Conservation (phyloP, 1,284 basidiomycete genomes). For the Clitocybe nebularis region DNA sequence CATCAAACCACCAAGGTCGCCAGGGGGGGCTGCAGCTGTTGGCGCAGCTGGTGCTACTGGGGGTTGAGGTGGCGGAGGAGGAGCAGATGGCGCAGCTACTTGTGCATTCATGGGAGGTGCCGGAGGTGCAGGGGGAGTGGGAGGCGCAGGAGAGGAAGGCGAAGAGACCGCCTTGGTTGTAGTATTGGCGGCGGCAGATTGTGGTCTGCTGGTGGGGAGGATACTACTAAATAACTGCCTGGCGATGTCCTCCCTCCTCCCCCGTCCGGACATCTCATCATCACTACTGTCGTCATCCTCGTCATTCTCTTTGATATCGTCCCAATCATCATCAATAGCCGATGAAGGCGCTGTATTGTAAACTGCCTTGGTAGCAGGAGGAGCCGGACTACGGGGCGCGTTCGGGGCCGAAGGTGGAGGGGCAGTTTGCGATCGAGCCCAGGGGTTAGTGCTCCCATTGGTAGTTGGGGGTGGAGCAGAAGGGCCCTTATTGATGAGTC, state of each 20-base stretch:
- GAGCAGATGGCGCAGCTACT: constrained; percentile 22
- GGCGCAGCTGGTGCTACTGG: constrained; percentile 32
- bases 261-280: constrained; percentile 69
- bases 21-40: constrained; percentile 31
- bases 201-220: constrained; percentile 48
- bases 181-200: constrained; percentile 30
- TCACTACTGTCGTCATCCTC: constrained; percentile 72
- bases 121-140: constrained; percentile 31
- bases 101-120: constrained; percentile 20
- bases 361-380: constrained; percentile 46
- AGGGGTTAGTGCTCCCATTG: constrained; percentile 55
- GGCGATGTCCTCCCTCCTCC: constrained; percentile 70
- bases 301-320: constrained; percentile 73
- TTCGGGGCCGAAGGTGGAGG: constrained; percentile 33
- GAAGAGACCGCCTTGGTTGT: constrained; percentile 25
- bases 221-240: constrained; percentile 74
- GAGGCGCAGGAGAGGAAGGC: constrained; percentile 33
- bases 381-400: constrained; percentile 39
- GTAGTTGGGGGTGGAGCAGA: constrained; percentile 29
- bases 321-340: constrained; percentile 81
- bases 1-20: constrained; percentile 70
- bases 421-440: constrained; percentile 46
- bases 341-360: constrained; percentile 64
- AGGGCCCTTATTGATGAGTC: constrained; percentile 48
- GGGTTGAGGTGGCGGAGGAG: constrained; percentile 32